Base-by-base conservation (phyloP, 2,329 filamentous ascomycete genomes). In the Chaetomium sp. region DNA sequence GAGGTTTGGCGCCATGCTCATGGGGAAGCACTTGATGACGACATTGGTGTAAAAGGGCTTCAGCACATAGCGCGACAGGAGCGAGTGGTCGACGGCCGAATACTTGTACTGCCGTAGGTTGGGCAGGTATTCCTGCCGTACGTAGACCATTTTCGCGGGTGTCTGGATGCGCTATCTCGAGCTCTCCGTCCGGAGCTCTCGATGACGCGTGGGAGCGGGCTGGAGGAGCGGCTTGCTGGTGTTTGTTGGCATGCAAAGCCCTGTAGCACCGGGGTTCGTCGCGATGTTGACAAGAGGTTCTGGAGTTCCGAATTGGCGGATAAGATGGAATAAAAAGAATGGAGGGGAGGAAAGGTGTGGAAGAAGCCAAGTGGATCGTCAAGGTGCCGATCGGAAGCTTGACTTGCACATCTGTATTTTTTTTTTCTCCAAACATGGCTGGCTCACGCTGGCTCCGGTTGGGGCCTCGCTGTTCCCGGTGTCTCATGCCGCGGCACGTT, bases 1-100 rank as follows among this genome's bases (percentile, higher is more conserved):
- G 81, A 90, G 78, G 77, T 90, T 91, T 66, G 88, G 88, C 76
- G 95, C 95, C 93, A 99, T 98, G 76, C 84, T 90, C 87, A 96
- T 91, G 53, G 95, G 95, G 76, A 99, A 98, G 79, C 89, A 90
- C 69, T 94, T 88, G 81, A 99, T 97, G 74, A 96, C 94, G 70
- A 95, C 84, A 79, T 96, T 89, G 74, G 88, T 96, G 83, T 98
- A 99, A 80, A 98, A 99, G 8, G 95, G 95, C 83, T 99, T 98
- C 73, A 99, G 82, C 70, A 99, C 86, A 81, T 97, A 98, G 77
- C 90, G 91, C 69, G 93, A 97, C 49, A 92, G 83, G 67, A 97
- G 82, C 65, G 93, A 97, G 77, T 91, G 91, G 79, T 99, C 95
- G 73, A 98, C 91, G 64, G 87, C 87, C 49, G 90, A 92, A 84